phyloP scores from a whole-genome alignment of 352 stramenopile genomes.

The Phytophthora litchii region DNA sequence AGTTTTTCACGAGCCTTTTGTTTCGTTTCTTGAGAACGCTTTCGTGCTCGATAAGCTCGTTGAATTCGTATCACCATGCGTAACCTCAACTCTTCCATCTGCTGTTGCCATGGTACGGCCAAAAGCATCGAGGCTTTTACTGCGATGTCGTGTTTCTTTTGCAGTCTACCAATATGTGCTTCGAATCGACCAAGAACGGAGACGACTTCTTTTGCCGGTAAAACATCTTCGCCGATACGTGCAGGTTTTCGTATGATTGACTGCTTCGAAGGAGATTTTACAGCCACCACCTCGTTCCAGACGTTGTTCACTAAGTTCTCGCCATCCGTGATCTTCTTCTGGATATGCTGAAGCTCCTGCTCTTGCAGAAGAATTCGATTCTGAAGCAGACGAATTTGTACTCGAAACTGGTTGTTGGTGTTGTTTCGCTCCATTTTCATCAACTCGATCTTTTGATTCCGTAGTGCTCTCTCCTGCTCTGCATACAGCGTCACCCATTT shows the following conservation, averaged over 20 bases:
- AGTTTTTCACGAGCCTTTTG: slow-evolving; percentile 54
- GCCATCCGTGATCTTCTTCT: slow-evolving; percentile 52
- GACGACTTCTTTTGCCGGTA: slow-evolving; percentile 41
- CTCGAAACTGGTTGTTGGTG: slow-evolving; percentile 53
- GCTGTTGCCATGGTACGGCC: slow-evolving; percentile 66
- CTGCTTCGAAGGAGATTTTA: slow-evolving; percentile 24
- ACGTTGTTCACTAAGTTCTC: slow-evolving; percentile 63
- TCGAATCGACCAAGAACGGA: slow-evolving; percentile 73
- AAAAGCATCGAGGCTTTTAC: slow-evolving; percentile 59
- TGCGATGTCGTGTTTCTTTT: slow-evolving; percentile 63
- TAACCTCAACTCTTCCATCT: slow-evolving; percentile 70
- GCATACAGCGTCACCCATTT: slow-evolving; percentile 45
- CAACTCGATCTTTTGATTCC: slow-evolving; percentile 68
- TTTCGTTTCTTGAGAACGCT: slow-evolving; percentile 45
- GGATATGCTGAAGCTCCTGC: slow-evolving; percentile 66
- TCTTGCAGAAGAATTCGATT: slow-evolving; percentile 65
- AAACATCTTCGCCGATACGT: not conserved
- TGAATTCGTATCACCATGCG: slow-evolving; percentile 80
- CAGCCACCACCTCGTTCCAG: slow-evolving; percentile 55
- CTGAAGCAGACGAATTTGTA: slow-evolving; percentile 58
- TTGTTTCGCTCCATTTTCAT: slow-evolving; percentile 65
- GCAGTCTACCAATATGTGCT: slow-evolving; percentile 50
- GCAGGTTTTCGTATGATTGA: not conserved
- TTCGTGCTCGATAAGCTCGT: slow-evolving; percentile 62
- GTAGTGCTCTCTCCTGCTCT: slow-evolving; percentile 55